Evolutionary conservation across 2,329 filamentous ascomycete genomes (phyloP), one percentile per base, ranked within the genome.

Genomic region (Pseudogymnoascus sp.): DNA sequence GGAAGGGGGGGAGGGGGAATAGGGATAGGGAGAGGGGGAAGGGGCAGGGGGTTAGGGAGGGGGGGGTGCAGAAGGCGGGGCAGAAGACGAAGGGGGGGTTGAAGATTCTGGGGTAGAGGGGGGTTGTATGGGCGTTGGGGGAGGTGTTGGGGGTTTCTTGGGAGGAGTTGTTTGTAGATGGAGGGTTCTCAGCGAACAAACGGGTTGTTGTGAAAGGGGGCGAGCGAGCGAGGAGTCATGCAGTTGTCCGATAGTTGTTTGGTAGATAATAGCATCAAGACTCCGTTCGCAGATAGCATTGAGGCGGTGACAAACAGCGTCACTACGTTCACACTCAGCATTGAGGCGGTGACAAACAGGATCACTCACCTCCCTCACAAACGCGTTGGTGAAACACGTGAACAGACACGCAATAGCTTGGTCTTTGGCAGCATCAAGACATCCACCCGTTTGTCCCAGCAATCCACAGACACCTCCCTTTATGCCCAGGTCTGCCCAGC

Each of bases 41-140:
- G 73, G 76, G 67, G 5, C 67, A 67, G 33, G 69, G 67, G 38
- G 68, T 69, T 21, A 73, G 73, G 35, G 73, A 72, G 10, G 77
- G 75, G 16, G 85, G 84, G 14, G 77, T 87, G 25, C 80, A 79
- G 37, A 88, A 88, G 75, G 79, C 83, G 0, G 84, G 84, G 1
- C 81, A 84, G 69, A 87, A 86, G 78, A 88, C 83, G n/a, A 86
- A 87, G 77, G 84, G 84, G 37, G 85, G 85, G 0, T 72, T 88
- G 66, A 83, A 81, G 68, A 72, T 88, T 62, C 74, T 88, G 28
- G 25, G 35, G 12, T 12, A 28, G 28, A 6, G n/a, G 14, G 12
- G 23, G n/a, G 33, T 18, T 23, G 21, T 56, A 12, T 25, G 53
- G 28, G 25, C n/a, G 53, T 59, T 59, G 42, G 10, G 12, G 37